These are phyloP conservation scores for Aureobasidium lini DNA, from an alignment of 2,329 filamentous ascomycete genomes.

Conservation along the genomic window DNA sequence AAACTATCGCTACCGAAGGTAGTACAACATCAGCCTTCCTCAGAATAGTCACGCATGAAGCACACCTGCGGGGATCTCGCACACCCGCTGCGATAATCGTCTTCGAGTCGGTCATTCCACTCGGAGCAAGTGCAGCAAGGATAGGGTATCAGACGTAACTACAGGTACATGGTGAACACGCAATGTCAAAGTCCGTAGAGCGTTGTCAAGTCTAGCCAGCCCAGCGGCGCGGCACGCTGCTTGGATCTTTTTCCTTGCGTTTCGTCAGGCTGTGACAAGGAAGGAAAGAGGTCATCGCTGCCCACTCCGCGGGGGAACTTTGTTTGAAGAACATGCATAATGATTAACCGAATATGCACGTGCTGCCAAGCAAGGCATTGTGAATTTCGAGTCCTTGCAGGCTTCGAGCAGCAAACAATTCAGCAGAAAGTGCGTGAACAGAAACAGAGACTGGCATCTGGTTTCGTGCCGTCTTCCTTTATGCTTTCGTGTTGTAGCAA, in stretches of 20 bases:
- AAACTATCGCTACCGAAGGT: conserved; percentile 1
- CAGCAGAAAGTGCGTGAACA: background rate
- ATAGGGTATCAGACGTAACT: conserved; percentile 1
- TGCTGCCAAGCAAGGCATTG: background rate
- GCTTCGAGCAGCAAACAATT: background rate
- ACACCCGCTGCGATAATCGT: background rate
- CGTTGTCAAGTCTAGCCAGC: background rate
- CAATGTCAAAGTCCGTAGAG: background rate
- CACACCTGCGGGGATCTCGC: background rate
- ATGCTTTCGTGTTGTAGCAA: background rate
- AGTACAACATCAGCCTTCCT: background rate
- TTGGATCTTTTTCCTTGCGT: background rate
- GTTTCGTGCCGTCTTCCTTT: background rate
- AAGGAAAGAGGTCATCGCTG: background rate
- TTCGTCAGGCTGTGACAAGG: background rate
- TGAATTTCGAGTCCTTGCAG: background rate
- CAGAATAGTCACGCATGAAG: conserved; percentile 9
- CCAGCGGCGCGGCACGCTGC: background rate
- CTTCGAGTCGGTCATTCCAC: background rate
- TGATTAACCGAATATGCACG: background rate
- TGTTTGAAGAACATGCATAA: background rate
- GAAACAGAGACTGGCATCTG: background rate
- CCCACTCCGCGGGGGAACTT: background rate
- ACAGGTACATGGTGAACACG: background rate
- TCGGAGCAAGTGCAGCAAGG: conserved; percentile 1